Conservation (phyloP, 257 asterid species). For the Gardenia jasminoides region DNA sequence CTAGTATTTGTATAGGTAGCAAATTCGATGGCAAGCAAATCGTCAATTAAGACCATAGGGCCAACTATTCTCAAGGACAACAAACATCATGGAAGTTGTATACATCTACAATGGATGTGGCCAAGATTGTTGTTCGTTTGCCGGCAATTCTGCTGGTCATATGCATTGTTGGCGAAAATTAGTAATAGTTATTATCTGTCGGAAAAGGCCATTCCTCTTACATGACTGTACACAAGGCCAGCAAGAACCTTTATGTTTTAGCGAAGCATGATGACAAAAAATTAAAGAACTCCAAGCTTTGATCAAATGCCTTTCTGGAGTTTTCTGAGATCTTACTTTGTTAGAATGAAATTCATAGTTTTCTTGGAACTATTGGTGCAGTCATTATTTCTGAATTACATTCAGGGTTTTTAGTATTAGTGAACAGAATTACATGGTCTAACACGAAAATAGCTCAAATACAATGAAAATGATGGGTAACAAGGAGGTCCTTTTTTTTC, state of each 20-base stretch:
- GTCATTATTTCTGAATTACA: too few relatives aligned
- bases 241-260: not conserved
- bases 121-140: not conserved
- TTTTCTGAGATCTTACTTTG: too few relatives aligned
- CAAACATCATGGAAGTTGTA: not conserved
- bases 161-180: not conserved
- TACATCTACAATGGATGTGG: not conserved
- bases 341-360: too few relatives aligned
- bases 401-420: too few relatives aligned
- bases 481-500: too few relatives aligned
- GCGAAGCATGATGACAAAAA: not conserved
- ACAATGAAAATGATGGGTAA: too few relatives aligned
- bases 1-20: too few relatives aligned
- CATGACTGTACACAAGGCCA: not conserved
- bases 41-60: conserved; percentile 27
- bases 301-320: too few relatives aligned
- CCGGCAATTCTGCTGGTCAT: not conserved
- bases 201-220: not conserved
- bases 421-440: too few relatives aligned
- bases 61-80: conserved; percentile 14
- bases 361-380: too few relatives aligned
- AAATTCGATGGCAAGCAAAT: conserved; percentile 18
- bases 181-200: not conserved
- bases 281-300: too few relatives aligned
- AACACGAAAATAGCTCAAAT: too few relatives aligned